Evolutionary conservation across 768 basidiomycete species (phyloP), one percentile per base, ranked within the genome.

Genomic region (Mycena epipterygia): DNA sequence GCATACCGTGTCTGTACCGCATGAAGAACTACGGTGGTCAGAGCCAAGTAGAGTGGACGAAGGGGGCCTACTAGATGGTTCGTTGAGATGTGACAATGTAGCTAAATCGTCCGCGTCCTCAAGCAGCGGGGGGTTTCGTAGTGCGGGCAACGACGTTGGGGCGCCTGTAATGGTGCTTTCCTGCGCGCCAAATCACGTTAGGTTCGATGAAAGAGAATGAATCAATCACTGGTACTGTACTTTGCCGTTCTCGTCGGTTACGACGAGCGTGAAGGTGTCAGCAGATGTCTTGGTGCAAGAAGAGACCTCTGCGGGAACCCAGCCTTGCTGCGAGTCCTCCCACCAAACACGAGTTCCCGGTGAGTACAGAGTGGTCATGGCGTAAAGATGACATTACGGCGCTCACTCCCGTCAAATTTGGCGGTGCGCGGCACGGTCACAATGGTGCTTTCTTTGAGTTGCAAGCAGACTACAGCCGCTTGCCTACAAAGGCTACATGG

Each of bases 71-170:
- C 97, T 96, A 76, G 94, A 95, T 57, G 98, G 97, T 81, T 99
- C 98, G 79, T 99, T 99, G 74, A 99, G 88, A 85, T 99, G 96
- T 56, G 96, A 98, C 76, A 99, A 90, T 64, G 96, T 97, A 55
- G 98, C 97, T 78, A 99, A 87, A 86, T 99, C 98, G 82, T 99
- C 98, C n/a, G 96, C 95, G n/a, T 94, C 95, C 84, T 99, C 98
- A 67, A 99, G 85, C 62, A 98, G 83, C 32, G 96, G 96, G 27
- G 98, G 98, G 83, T 99, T 99, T 73, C 97, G 92, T 75, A 99
- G 85, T 41, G 95, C 97, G 41, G 98, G 98, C 23, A 23, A 97
- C 86, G 63, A 88, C 89, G 74, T 89, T 42, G 88, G 88, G 17
- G 92, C 92, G 14, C 95, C 95, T 71, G 90, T 91, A 44, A 96